Base-by-base conservation (phyloP, 2,329 filamentous ascomycete genomes). In the Microsporum audouinii region DNA sequence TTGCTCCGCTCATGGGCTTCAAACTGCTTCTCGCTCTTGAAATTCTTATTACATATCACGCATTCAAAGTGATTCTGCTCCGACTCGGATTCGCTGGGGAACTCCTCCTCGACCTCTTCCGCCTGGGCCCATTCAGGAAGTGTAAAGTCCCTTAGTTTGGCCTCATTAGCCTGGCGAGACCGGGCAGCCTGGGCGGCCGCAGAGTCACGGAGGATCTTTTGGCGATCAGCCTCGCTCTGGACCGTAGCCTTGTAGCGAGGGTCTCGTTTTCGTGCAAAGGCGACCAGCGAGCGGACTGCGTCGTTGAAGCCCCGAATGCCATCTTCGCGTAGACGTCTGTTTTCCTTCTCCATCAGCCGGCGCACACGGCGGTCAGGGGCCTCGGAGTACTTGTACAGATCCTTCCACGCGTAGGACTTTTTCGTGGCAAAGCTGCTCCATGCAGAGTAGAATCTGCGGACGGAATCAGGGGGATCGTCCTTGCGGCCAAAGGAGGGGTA, bases 1-100 rank as follows among this genome's bases (percentile, higher is more conserved):
- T 96, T 99, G 79, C 92, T 97, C 76, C 88, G 90, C 76, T 96
- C 91, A 69, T 99, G 94, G 2, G 88, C 87, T 68, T 95, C 86
- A 63, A 88, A 91, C 70, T 97, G 92, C 66, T 90, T 91, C 71
- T 95, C 88, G 69, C 91, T 97, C 75, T 96, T 88, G 73, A 92
- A 94, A 0, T 70, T 79, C 71, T 87, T 87, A 63, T 79, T 76
- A 68, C 84, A 87, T 5, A 81, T 82, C 38, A 86, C 80, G 65
- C 84, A 87, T 66, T 86, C 83, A 63, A 80, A 84, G 47, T 80
- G 76, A 61, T 84, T 80, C 58, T 82, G 76, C 60, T 79, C 79
- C 1, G 71, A 70, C 61, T 79, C 76, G 60, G 64, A 81, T 71
- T 67, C 73, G 71, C 74, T 68, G n/a, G 74, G 65, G 6, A 69